Base-by-base conservation (phyloP, 768 basidiomycete genomes). In the Phanerodontia chrysosporium region DNA sequence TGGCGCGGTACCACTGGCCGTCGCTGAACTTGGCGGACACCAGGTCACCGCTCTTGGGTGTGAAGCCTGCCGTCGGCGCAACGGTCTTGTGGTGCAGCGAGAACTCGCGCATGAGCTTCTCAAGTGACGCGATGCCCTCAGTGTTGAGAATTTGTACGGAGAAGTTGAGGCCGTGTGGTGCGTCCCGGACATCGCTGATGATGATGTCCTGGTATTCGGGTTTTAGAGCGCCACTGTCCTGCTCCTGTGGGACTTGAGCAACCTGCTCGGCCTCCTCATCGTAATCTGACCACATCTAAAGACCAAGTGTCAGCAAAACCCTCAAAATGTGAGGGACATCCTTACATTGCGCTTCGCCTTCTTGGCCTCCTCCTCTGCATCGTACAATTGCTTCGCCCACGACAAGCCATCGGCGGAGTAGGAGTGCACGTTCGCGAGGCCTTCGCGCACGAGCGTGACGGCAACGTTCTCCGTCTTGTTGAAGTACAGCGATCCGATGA, bases 11-110 rank as follows among this genome's bases (percentile, higher is more conserved):
- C 97, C 96, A 99, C 49, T 87, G 78, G 8, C 92, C 92, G 67
- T 97, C 90, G 49, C 89, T 90, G 74, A 98, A 98, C 69, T 94
- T 94, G 18, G 95, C 96, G 13, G 92, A 93, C 18, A 99, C 92
- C 27, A 98, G 78, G 58, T 98, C 95, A 8, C 95, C 95, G 21
- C 81, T 84, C 68, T 84, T 86, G 0, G 96, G 96, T 4, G 78
- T 76, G 67, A 94, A 95, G 51, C 81, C 83, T n/a, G 87, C 65
- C 3, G 90, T 79, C 18, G 81, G 71, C 2, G 81, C 73, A 14
- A 86, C 80, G 45, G 84, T 81, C 46, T 83, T 83, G 74, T 98
- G 93, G 72, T 95, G 86, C 35, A 90, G 67, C 6, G 92, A 90
- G 67, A 99, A 97, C 60, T 98, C 95, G 53, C 79, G 80, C 96